Percentiles rank a stretch among this genome's conserved stretches.
Conservation (phyloP, 306 rosid genomes). For the Fragaria iinumae region DNA sequence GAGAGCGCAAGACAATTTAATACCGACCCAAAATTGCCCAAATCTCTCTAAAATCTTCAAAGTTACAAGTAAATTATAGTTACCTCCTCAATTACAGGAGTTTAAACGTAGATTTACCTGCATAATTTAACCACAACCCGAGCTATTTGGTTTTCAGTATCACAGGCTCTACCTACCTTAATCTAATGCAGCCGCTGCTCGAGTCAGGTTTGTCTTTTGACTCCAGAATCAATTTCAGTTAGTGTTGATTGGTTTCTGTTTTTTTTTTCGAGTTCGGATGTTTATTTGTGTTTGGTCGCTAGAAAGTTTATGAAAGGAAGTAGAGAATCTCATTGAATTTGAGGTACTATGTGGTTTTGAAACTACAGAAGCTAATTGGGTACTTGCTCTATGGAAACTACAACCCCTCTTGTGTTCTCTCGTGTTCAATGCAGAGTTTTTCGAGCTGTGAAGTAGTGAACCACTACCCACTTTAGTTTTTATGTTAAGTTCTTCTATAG, state of each 20-base stretch:
- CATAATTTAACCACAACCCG: too few relatives aligned
- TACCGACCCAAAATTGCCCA: too few relatives aligned
- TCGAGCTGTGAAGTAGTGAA: background rate
- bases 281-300: background rate
- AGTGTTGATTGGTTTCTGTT: background rate
- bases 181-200: slow-evolving; percentile 11
- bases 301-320: background rate
- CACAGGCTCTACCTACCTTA: background rate
- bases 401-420: background rate
- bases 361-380: background rate
- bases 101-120: too few relatives aligned
- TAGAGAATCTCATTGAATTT: background rate
- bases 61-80: too few relatives aligned
- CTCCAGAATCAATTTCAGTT: background rate
- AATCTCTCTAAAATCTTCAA: too few relatives aligned
- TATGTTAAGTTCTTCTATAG: background rate
- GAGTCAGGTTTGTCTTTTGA: slow-evolving; percentile 6
- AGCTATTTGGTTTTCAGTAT: too few relatives aligned
- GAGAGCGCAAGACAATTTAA: too few relatives aligned
- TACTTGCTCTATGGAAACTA: background rate
- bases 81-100: background rate
- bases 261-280: background rate
- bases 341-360: background rate
- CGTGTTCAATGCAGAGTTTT: background rate
- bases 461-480: background rate